A percentile compares a stretch with the other conserved stretches of the same genome.
These are phyloP conservation scores for Rhizophagus sp. DNA, from an alignment of 192 early-diverging fungal genomes.

Conservation along the genomic window DNA sequence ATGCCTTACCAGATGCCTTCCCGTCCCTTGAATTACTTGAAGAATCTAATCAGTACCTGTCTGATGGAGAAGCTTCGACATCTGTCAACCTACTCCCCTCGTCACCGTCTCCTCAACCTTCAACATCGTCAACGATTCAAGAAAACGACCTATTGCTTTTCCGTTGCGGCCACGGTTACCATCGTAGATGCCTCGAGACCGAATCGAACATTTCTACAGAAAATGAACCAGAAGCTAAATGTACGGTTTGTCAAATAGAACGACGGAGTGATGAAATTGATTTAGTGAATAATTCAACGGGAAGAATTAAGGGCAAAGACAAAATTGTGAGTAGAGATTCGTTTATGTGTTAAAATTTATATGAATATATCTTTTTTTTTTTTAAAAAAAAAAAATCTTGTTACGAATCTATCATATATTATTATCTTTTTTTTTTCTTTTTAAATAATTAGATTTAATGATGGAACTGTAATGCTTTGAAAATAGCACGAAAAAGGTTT, in stretches of 20 bases:
- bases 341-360: neutral
- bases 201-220: constrained; percentile 13
- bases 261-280: neutral
- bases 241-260: constrained; percentile 30
- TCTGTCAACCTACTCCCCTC: neutral
- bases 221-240: constrained; percentile 15
- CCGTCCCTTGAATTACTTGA: constrained; percentile 38
- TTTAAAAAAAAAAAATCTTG: neutral
- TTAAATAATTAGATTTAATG: neutral
- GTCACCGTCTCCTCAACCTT: neutral
- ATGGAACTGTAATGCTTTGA: neutral
- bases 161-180: constrained; percentile 58
- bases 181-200: constrained; percentile 49
- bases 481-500: neutral
- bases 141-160: constrained; percentile 50
- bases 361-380: constrained; percentile 2
- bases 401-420: no score
- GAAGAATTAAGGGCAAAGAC: constrained; percentile 23
- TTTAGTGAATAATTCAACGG: neutral
- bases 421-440: no score
- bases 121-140: constrained; percentile 1
- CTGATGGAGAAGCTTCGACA: constrained; percentile 16
- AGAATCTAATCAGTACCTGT: constrained; percentile 11
- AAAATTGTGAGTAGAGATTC: constrained; percentile 13
- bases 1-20: constrained; percentile 39